phyloP scores from a whole-genome alignment of 148 eudicot species.

The Pouteria glomerata region DNA sequence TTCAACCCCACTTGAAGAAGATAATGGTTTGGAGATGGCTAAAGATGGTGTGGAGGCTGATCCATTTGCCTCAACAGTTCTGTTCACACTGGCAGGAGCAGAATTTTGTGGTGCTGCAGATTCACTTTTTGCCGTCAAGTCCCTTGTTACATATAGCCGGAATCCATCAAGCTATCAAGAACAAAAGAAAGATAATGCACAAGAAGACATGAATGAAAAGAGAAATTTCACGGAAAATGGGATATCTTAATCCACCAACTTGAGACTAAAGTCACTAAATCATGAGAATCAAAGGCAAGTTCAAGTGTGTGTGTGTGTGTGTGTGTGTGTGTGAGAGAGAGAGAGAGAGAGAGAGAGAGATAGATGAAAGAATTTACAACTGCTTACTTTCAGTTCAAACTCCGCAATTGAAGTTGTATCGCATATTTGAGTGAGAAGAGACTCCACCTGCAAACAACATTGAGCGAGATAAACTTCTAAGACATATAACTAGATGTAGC shows the following conservation, averaged over 20 bases:
- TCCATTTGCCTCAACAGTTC: conserved; percentile 41
- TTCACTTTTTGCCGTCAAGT: conserved; percentile 34
- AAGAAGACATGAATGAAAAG: neutral
- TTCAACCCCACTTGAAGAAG: conserved; percentile 33
- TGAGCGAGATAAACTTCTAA: neutral
- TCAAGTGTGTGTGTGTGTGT: too few relatives aligned
- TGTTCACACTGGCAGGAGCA: conserved; percentile 33
- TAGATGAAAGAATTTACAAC: neutral
- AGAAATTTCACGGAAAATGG: conserved; percentile 11
- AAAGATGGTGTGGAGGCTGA: conserved; percentile 57
- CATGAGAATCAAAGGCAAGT: neutral
- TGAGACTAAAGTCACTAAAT: neutral
- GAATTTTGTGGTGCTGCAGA: conserved; percentile 36
- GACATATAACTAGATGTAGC: neutral
- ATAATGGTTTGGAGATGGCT: conserved; percentile 45
- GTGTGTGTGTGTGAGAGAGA: too few relatives aligned
- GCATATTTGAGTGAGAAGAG: conserved; percentile 64
- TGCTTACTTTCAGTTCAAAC: conserved; percentile 80
- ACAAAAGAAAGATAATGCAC: neutral
- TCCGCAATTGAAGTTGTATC: conserved; percentile 81
- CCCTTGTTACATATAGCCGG: conserved; percentile 64
- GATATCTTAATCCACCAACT: neutral
- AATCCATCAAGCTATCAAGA: conserved; percentile 71
- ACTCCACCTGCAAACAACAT: conserved; percentile 55
- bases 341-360: neutral